phyloP scores from a whole-genome alignment of 2,329 filamentous ascomycete species.

The Colletotrichum cereale region DNA sequence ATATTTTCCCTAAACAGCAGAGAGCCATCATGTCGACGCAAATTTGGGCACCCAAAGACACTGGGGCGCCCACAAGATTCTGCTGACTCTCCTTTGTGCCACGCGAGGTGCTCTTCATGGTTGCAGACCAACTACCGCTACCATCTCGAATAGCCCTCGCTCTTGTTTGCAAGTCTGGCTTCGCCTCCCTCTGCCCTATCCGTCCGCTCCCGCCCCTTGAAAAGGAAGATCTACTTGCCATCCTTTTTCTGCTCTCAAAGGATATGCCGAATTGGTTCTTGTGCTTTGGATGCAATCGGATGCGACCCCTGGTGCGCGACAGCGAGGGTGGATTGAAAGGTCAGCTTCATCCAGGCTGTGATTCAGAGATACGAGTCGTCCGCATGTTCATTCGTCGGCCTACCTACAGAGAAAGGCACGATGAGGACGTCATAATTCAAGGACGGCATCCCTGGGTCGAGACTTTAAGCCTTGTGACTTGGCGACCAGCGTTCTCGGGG shows the following conservation, averaged over 20 bases:
- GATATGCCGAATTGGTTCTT: neutral
- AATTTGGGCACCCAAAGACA: neutral
- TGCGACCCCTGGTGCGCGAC: neutral
- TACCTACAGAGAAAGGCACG: too few species aligned
- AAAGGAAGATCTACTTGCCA: neutral
- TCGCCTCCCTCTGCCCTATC: constrained; percentile 1
- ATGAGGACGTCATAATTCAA: too few species aligned
- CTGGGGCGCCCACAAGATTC: neutral
- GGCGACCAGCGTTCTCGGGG: neutral
- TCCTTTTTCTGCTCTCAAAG: neutral
- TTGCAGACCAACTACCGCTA: neutral
- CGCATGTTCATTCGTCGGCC: too few species aligned
- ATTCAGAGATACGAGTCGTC: neutral
- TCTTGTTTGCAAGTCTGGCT: neutral
- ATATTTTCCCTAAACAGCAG: neutral
- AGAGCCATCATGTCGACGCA: neutral
- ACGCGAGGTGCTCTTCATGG: constrained; percentile 8
- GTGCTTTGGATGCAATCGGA: constrained; percentile 6
- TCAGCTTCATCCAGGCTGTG: constrained; percentile 14
- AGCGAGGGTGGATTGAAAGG: neutral
- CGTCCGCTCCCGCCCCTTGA: neutral
- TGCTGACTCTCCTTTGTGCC: neutral
- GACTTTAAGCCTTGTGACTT: neutral
- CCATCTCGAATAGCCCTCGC: neutral
- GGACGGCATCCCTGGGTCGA: too few species aligned